Percentiles rank a stretch among this genome's conserved stretches.
phyloP scores from a whole-genome alignment of 768 basidiomycete species.

The Calocybe cyanea region DNA sequence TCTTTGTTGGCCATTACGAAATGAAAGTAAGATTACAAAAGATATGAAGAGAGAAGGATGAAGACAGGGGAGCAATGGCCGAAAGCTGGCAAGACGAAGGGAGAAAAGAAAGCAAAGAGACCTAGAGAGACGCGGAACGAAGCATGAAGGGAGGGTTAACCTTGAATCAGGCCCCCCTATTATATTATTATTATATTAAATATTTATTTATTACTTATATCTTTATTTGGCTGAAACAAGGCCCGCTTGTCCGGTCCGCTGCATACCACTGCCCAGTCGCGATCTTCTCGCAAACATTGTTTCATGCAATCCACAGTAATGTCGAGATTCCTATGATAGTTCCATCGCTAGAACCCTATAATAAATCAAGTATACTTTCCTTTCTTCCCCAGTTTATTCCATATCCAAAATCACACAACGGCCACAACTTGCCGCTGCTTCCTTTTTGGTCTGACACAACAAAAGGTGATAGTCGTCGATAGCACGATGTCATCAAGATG shows the following conservation, averaged over 20 bases:
- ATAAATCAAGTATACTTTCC: too few species aligned
- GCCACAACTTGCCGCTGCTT: constrained; percentile 20
- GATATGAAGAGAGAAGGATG: constrained; percentile 15
- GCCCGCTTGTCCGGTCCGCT: too few species aligned
- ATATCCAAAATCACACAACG: constrained; percentile 16
- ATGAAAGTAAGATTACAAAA: constrained; percentile 30
- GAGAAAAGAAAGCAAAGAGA: constrained; percentile 14
- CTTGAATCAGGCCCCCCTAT: constrained; percentile 17
- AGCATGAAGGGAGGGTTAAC: constrained; percentile 21
- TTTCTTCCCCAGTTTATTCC: neutral
- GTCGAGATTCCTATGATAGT: too few species aligned
- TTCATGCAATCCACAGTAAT: too few species aligned
- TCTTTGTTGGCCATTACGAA: constrained; percentile 51
- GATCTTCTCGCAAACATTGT: too few species aligned
- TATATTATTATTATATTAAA: constrained; percentile 7
- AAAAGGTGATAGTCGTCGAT: constrained; percentile 2
- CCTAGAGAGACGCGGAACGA: constrained; percentile 21
- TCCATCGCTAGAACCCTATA: neutral
- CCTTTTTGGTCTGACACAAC: constrained; percentile 12
- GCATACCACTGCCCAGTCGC: too few species aligned
- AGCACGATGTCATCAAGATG: constrained; percentile 1
- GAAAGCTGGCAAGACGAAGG: constrained; percentile 19
- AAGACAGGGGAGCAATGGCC: constrained; percentile 27
- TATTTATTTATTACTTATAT: neutral
- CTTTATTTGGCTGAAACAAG: neutral